Evolutionary conservation across 257 asterid species (phyloP).

Genomic region (Ilex aquifolium): DNA sequence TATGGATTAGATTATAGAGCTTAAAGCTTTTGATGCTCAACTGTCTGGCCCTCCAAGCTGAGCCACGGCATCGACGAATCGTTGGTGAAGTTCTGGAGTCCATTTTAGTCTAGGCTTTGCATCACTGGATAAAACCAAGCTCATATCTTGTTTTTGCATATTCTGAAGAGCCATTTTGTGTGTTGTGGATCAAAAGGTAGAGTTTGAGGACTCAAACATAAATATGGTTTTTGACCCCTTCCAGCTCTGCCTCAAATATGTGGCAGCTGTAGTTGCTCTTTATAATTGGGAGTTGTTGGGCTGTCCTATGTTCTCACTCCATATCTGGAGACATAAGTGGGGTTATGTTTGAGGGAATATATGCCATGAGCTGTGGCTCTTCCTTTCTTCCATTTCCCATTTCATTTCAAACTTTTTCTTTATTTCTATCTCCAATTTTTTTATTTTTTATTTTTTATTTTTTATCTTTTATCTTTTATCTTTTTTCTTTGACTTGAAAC

Average conservation of each 20-base stretch:
- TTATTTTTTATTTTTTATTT: neutral
- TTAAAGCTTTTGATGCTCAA: slow-evolving; percentile 23
- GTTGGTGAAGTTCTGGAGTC: slow-evolving; percentile 81
- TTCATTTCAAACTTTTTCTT: slow-evolving; percentile 45
- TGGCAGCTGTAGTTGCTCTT: slow-evolving; percentile 31
- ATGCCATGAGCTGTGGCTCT: slow-evolving; percentile 69
- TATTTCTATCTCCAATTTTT: neutral
- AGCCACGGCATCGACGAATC: slow-evolving; percentile 57
- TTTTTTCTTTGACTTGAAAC: slow-evolving; percentile 68
- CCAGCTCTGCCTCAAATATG: slow-evolving; percentile 24
- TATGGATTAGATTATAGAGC: neutral
- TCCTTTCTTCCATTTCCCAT: slow-evolving; percentile 57
- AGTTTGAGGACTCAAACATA: slow-evolving; percentile 18
- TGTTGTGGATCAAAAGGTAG: slow-evolving; percentile 11
- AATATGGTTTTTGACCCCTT: slow-evolving; percentile 16
- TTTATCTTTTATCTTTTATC: neutral
- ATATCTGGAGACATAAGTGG: slow-evolving; percentile 81
- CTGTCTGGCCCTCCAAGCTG: slow-evolving; percentile 91
- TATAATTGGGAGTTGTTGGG: slow-evolving; percentile 60
- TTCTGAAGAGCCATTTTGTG: slow-evolving; percentile 44
- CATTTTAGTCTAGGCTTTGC: slow-evolving; percentile 91
- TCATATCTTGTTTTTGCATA: slow-evolving; percentile 44
- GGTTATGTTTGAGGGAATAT: slow-evolving; percentile 70
- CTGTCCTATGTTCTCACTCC: slow-evolving; percentile 78
- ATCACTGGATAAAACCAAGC: slow-evolving; percentile 65